Base-by-base conservation (phyloP, 768 basidiomycete genomes). In the Asterophora parasitica region DNA sequence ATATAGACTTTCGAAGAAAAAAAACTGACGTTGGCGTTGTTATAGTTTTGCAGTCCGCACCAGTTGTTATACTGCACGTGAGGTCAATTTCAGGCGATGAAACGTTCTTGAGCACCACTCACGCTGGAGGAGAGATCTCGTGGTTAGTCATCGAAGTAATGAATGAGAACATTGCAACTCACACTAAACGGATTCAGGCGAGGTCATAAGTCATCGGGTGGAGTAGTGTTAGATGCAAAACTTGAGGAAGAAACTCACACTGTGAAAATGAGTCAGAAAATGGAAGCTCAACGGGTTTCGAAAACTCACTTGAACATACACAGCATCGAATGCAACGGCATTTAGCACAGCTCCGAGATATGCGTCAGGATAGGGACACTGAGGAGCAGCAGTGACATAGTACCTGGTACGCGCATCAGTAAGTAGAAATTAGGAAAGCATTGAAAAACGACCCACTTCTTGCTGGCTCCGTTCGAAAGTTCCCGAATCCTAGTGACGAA, bases 251-350 rank as follows among this genome's bases (percentile, higher is more conserved):
- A 23, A 23, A 40, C 48, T 48, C 23, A 52, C 50, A 55, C 48
- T 48, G 16, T 11, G 2, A 34, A 11, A 26, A 3, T 10, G 30
- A 3, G 42, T 39, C 17, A 46, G 34, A 11, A 34, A 16, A 4
- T 15, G 5, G 11, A n/a, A 44, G 37, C 19, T 23, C 23, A 23
- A 23, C 6, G 23, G 26, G 4, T 16, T 11, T 7, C 3, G 31
- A 31, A 31, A 51, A 55, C 77, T 72, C 63, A 83, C 80, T 63
- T 83, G 83, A 39, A 85, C 82, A 58, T 82, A 83, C 44, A 85
- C 65, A 1, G 79, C 80, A 62, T 85, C 83, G 51, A 84, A 85
- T 0, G 70, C 70, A 17, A 78, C 82, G 8, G 71, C 65, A 56
- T 82, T 74, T 54, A 85, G 63, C 45, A 78, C 74, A 11, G 70